Evolutionary conservation across 768 basidiomycete genomes (phyloP).

Genomic region (Russula brevipes): DNA sequence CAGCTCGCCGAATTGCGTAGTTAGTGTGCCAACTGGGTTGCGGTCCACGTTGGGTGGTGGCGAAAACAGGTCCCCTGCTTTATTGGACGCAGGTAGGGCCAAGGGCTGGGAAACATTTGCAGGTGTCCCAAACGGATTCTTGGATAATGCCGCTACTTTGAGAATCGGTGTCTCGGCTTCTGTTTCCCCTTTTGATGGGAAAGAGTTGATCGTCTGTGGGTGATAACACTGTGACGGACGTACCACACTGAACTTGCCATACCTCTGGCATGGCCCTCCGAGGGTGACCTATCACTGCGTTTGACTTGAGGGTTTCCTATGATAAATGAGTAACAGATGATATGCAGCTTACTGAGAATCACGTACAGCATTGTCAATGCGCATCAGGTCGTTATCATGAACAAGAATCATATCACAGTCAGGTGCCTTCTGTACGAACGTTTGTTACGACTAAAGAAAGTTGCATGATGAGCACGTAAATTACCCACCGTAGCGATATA

Average conservation of each 20-base stretch:
- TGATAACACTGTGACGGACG: background rate
- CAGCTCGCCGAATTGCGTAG: too few species aligned
- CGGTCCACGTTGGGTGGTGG: too few species aligned
- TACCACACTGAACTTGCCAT: background rate
- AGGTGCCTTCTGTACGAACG: background rate
- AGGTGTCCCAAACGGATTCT: background rate
- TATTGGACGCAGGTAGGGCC: too few species aligned
- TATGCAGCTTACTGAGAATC: background rate
- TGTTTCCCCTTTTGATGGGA: background rate
- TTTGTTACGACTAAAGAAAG: background rate
- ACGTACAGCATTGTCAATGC: background rate
- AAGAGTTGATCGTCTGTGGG: background rate
- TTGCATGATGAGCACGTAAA: too few species aligned
- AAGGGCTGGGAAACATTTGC: too few species aligned
- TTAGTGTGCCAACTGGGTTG: too few species aligned
- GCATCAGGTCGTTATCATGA: conserved; percentile 1
- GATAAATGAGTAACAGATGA: background rate
- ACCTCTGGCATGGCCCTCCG: background rate
- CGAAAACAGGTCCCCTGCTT: too few species aligned
- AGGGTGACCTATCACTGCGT: background rate
- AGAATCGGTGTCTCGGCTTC: background rate
- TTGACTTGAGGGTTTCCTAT: background rate
- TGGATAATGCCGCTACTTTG: background rate
- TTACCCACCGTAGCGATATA: background rate
- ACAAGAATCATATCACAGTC: background rate